Evolutionary conservation across 139 green algal genomes (phyloP).

Genomic region (Chlorella sp.): DNA sequence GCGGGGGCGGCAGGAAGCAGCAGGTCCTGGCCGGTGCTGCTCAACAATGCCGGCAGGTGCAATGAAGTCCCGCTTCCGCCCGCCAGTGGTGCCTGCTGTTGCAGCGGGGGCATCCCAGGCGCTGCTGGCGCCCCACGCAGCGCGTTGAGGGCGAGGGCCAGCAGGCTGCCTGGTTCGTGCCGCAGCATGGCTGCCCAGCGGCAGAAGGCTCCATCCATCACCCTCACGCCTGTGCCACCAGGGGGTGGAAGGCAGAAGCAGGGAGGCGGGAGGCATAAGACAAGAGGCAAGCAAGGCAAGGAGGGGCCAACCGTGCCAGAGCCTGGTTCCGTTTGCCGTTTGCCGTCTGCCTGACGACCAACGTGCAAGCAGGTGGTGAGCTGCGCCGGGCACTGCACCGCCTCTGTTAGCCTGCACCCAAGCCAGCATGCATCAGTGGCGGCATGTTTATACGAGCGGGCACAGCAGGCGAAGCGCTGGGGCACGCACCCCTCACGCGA

Average conservation of each 20-base stretch:
- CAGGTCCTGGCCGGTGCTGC: too few species aligned
- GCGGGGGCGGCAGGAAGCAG: too few species aligned
- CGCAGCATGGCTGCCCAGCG: constrained; percentile 11
- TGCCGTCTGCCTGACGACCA: not conserved
- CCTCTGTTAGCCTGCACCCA: not conserved
- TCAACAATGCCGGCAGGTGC: too few species aligned
- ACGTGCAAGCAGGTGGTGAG: too few species aligned
- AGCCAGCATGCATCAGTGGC: not conserved
- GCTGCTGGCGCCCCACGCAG: too few species aligned
- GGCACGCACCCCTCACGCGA: not conserved
- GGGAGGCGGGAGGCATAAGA: too few species aligned
- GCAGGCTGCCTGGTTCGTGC: not conserved
- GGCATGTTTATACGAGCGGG: not conserved
- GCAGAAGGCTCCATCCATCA: constrained; percentile 15
- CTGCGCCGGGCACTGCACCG: not conserved
- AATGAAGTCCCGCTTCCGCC: too few species aligned
- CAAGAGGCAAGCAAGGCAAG: too few species aligned
- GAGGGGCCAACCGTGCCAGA: not conserved
- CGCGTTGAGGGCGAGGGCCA: not conserved
- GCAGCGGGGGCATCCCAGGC: too few species aligned
- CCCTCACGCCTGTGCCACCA: not conserved
- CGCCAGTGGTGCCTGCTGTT: too few species aligned
- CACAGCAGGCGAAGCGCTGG: not conserved
- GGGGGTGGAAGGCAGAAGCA: too few species aligned
- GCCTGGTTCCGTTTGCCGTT: too few species aligned